Percentiles rank a stretch among this genome's conserved stretches.
Evolutionary conservation across 2,329 filamentous ascomycete genomes (phyloP).

Genomic region (Aureobasidium sp.): DNA sequence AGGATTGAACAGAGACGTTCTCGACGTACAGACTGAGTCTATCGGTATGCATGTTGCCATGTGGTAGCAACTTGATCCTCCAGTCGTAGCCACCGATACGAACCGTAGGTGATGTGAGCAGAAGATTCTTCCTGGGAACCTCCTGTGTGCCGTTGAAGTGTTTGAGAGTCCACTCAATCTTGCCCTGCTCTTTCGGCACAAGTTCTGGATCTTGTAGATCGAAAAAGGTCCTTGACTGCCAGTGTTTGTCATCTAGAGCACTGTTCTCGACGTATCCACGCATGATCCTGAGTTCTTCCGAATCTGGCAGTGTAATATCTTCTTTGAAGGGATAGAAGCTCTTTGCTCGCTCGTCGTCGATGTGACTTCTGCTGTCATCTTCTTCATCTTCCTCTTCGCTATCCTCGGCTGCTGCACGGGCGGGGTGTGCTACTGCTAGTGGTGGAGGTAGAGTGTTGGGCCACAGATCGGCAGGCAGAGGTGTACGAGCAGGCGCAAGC

Average conservation of each 20-base stretch:
- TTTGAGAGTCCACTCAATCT: conserved; percentile 65
- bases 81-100: conserved; percentile 67
- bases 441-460: conserved; percentile 20
- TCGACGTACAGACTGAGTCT: conserved; percentile 69
- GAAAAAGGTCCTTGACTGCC: conserved; percentile 63
- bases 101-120: conserved; percentile 65
- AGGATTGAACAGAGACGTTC: conserved; percentile 55
- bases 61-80: conserved; percentile 72
- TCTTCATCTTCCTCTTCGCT: conserved; percentile 30
- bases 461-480: neutral
- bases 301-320: conserved; percentile 61
- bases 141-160: conserved; percentile 67
- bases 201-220: conserved; percentile 66
- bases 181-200: conserved; percentile 56
- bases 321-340: conserved; percentile 62
- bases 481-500: neutral
- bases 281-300: conserved; percentile 66
- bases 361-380: conserved; percentile 30
- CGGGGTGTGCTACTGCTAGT: neutral
- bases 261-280: conserved; percentile 56
- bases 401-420: conserved; percentile 27
- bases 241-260: conserved; percentile 65
- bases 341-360: conserved; percentile 28
- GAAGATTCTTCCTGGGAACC: conserved; percentile 61
- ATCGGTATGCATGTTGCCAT: conserved; percentile 61